phyloP scores from a whole-genome alignment of 768 basidiomycete genomes.

The Neoboletus magnificus region DNA sequence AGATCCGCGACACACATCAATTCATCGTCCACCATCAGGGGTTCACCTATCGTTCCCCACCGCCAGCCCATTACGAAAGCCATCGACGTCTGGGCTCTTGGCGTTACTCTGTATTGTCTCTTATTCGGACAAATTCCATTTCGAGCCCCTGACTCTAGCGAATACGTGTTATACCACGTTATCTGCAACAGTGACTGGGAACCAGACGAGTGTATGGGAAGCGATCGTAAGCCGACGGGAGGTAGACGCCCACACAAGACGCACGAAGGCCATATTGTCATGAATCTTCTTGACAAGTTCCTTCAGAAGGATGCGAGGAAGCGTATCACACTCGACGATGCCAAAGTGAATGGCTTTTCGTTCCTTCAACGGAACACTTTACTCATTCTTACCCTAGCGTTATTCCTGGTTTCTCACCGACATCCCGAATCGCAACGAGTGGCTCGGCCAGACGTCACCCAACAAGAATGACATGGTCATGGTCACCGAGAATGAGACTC shows the following conservation, averaged over 20 bases:
- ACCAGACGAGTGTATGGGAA: conserved; percentile 67
- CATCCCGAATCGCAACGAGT: conserved; percentile 59
- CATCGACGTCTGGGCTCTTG: conserved; percentile 97
- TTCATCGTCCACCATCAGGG: conserved; percentile 29
- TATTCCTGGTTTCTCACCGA: conserved; percentile 68
- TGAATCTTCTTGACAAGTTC: conserved; percentile 69
- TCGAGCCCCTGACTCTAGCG: conserved; percentile 48
- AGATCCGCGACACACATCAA: conserved; percentile 30
- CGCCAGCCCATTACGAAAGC: conserved; percentile 77
- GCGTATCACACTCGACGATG: conserved; percentile 74
- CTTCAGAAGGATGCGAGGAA: conserved; percentile 75
- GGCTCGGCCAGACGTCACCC: conserved; percentile 65
- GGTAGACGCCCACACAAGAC: conserved; percentile 48
- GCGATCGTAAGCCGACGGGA: conserved; percentile 61
- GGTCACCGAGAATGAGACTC: conserved; percentile 76
- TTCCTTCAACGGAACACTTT: not conserved
- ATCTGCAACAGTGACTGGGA: conserved; percentile 78
- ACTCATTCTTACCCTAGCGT: conserved; percentile 36
- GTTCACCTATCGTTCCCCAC: conserved; percentile 18
- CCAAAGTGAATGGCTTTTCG: conserved; percentile 58
- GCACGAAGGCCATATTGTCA: conserved; percentile 58
- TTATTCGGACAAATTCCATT: conserved; percentile 89
- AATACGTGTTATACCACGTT: conserved; percentile 75
- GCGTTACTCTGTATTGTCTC: conserved; percentile 92
- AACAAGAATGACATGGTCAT: conserved; percentile 46